Base-by-base conservation (phyloP, 495 filamentous ascomycete genomes). In the Penicillium dipodomyicola region DNA sequence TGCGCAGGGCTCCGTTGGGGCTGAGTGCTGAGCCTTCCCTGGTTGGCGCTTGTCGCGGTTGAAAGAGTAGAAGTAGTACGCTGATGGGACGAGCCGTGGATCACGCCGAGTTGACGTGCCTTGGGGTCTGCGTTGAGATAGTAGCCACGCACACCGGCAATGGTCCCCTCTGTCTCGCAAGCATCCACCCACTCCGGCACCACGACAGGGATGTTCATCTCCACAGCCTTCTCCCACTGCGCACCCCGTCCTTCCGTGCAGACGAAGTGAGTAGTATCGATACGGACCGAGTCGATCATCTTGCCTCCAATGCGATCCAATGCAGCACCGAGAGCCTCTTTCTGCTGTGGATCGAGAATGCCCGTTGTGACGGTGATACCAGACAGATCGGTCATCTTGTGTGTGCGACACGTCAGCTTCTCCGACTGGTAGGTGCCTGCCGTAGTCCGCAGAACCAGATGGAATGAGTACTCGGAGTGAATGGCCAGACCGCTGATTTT, bases 141-240 rank as follows among this genome's bases (percentile, higher is more conserved):
- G 69, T 96, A 99, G 54, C 89, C 90, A 52, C 95, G 84, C 30
- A 97, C 95, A 40, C 93, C 91, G 17, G 96, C 87, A 61, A 99
- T 95, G 44, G 91, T 86, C 10, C 95, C 95, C 70, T 92, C 92
- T 23, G 87, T 77, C 76, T 99, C 94, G 69, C 94, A 99, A 11
- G 89, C 92, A 56, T 93, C 86, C 20, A 99, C 82, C 94, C 94
- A 99, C 70, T 97, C 95, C 19, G 95, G 95, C 57, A 92, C 80
- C n/a, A 99, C 95, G 11, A 97, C 90, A 7, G 94, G 94, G 45
- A 99, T 95, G 74, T 97, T 99, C 85, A 94, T 94, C 75, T 97
- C 93, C 39, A 91, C 86, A 14, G 95, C 94, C 70, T 90, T 92
- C 74, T 97, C 95, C 95, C 95, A 99, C 22, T 84, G 78, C 44